Percentiles rank a stretch among this genome's conserved stretches.
Conservation (phyloP, 805 yeast species). For the Candida manassasensis region DNA sequence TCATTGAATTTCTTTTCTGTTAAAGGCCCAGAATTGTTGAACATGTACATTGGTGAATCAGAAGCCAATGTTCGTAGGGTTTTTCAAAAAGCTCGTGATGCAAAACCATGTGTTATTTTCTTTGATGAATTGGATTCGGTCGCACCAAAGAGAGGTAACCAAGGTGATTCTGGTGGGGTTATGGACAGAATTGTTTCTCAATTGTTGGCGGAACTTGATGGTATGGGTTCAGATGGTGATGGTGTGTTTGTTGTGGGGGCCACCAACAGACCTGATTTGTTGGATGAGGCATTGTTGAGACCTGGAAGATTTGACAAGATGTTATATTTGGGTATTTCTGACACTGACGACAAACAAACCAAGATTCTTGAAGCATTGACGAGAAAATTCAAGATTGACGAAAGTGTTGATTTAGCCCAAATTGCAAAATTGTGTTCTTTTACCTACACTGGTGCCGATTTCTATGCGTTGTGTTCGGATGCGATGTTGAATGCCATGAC, state of each 20-base stretch:
- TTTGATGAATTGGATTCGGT: constrained; percentile 97
- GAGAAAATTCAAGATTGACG: constrained; percentile 64
- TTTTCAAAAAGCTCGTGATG: constrained; percentile 91
- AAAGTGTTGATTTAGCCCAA: constrained; percentile 50
- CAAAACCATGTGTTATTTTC: constrained; percentile 95
- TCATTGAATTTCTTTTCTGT: constrained; percentile 93
- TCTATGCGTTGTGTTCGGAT: constrained; percentile 92
- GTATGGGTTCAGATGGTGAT: constrained; percentile 71
- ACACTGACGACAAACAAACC: constrained; percentile 82
- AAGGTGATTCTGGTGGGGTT: constrained; percentile 98
- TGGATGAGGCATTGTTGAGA: constrained; percentile 89
- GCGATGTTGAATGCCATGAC: constrained; percentile 97
- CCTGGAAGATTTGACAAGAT: constrained; percentile 96
- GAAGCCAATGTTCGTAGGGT: constrained; percentile 96
- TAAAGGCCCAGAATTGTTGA: constrained; percentile 93
- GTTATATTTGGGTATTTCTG: constrained; percentile 89
- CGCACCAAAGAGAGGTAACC: constrained; percentile 97
- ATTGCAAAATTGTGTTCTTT: constrained; percentile 75
- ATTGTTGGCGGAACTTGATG: constrained; percentile 89
- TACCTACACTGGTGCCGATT: constrained; percentile 97
- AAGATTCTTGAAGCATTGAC: constrained; percentile 86
- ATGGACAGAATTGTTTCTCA: constrained; percentile 99
- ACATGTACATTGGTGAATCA: constrained; percentile 98
- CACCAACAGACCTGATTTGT: constrained; percentile 90
- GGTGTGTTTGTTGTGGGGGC: constrained; percentile 99